phyloP scores from a whole-genome alignment of 2,329 filamentous ascomycete species.

The Zymoseptoria brevis region DNA sequence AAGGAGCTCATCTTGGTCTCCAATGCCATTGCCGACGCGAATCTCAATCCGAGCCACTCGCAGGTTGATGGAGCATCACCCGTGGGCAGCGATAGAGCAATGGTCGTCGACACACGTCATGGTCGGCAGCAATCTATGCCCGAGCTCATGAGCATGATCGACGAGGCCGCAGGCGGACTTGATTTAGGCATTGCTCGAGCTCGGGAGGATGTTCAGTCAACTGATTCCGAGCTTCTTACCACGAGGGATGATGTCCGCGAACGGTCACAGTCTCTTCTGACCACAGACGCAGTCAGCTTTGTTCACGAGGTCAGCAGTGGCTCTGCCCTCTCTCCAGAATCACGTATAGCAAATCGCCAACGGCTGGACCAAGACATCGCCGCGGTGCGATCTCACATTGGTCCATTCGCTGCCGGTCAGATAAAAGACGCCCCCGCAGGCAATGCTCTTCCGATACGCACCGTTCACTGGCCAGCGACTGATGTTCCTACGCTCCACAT shows the following conservation, averaged over 20 bases:
- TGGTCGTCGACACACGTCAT: conserved; percentile 26
- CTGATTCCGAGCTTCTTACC: neutral
- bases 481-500: neutral
- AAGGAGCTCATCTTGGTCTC: conserved; percentile 22
- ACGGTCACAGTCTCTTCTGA: neutral
- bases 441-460: neutral
- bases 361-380: conserved; percentile 8
- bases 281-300: neutral
- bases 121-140: conserved; percentile 26
- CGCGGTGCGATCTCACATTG: conserved; percentile 4
- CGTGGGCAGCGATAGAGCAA: conserved; percentile 6
- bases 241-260: neutral
- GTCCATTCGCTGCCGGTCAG: neutral
- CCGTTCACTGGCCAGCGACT: neutral
- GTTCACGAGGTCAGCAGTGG: neutral
- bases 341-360: conserved; percentile 20
- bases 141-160: conserved; percentile 31
- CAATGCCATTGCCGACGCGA: conserved; percentile 11
- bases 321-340: conserved; percentile 6
- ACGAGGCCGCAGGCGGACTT: conserved; percentile 31
- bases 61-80: conserved; percentile 13
- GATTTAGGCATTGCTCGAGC: conserved; percentile 8
- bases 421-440: neutral
- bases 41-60: neutral
- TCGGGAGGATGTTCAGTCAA: neutral